Evolutionary conservation across 176 grass and related monocot genomes (phyloP), one percentile per base, ranked within the genome.

Genomic region (Bothriochloa decipiens): DNA sequence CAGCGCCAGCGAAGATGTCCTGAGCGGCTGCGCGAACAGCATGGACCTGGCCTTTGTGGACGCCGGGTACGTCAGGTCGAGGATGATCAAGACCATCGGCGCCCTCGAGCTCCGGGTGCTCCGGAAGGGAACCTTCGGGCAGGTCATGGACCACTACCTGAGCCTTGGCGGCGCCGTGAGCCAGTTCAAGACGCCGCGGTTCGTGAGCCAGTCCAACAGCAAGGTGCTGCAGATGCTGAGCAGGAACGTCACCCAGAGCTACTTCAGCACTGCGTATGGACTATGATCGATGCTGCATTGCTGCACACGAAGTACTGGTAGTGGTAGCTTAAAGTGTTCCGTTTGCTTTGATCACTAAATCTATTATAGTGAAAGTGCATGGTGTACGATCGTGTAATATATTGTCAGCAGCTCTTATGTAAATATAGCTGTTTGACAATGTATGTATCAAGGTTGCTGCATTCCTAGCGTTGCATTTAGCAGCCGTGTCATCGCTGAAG

Each of bases 161-260:
- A 86, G 68, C 65, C 82, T 98, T 0, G 92, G 95, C 7, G 87
- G 81, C 0, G 87, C 92, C 0, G 84, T 95, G 27, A 95, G 91
- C 89, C 95, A 98, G 85, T 98, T 98, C 84, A 98, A 98, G 95
- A 88, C 91, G 3, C 95, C 95, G 0, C 86, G 95, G 76, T 93
- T 87, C 13, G 89, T 98, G 65, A 79, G 53, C 45, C 80, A 84
- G 11, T 75, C 79, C 9, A 93, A 95, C 72, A 68, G 58, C 84
- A 90, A 80, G 76, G 91, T 97, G 20, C 35, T 97, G 79, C 91
- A 97, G 85, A 95, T 95, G 63, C 83, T 97, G 45, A 86, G 65
- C 77, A 70, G 63, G 42, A 97, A 93, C 43, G 90, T 90, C n/a
- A 81, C 82, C 65, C 36, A 43, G 26, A 88, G 73, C 22, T 93